These are phyloP conservation scores for Periconia macrospinosa DNA, from an alignment of 2,329 filamentous ascomycete genomes.

Conservation along the genomic window DNA sequence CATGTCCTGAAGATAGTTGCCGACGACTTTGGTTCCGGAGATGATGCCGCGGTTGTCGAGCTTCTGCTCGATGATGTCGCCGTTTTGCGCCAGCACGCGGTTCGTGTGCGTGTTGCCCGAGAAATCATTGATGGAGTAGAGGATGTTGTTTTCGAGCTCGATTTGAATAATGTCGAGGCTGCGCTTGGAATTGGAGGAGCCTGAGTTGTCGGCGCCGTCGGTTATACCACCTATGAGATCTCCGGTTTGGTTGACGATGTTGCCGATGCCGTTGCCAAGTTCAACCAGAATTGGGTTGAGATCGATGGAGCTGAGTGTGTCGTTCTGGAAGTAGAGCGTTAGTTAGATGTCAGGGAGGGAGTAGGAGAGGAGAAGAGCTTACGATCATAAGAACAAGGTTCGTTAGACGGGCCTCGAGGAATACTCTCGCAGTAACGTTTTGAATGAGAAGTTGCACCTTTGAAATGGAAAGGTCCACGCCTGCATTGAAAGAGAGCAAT, in stretches of 20 bases:
- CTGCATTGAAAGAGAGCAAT: slow-evolving; percentile 63
- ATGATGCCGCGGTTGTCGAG: slow-evolving; percentile 59
- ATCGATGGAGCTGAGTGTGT: slow-evolving; percentile 62
- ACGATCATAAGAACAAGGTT: slow-evolving; percentile 62
- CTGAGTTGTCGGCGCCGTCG: slow-evolving; percentile 11
- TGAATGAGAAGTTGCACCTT: slow-evolving; percentile 60
- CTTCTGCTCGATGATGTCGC: slow-evolving; percentile 56
- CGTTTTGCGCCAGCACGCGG: slow-evolving; percentile 58
- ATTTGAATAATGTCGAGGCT: slow-evolving; percentile 42
- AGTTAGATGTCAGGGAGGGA: background rate
- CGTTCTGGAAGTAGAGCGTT: slow-evolving; percentile 31
- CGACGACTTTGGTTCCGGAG: slow-evolving; percentile 48
- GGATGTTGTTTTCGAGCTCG: slow-evolving; percentile 59
- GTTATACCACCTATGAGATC: slow-evolving; percentile 29
- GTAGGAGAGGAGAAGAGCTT: background rate
- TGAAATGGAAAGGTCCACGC: slow-evolving; percentile 62
- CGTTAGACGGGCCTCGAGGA: slow-evolving; percentile 61
- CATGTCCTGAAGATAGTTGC: slow-evolving; percentile 57
- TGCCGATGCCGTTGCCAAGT: slow-evolving; percentile 53
- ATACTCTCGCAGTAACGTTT: slow-evolving; percentile 61
- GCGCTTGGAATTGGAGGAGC: slow-evolving; percentile 22
- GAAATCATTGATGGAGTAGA: slow-evolving; percentile 65
- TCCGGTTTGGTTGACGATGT: slow-evolving; percentile 49
- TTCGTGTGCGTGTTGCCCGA: slow-evolving; percentile 57
- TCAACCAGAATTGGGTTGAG: slow-evolving; percentile 63